phyloP scores from a whole-genome alignment of 129 eudicot species.

The Artemisia tridentata region DNA sequence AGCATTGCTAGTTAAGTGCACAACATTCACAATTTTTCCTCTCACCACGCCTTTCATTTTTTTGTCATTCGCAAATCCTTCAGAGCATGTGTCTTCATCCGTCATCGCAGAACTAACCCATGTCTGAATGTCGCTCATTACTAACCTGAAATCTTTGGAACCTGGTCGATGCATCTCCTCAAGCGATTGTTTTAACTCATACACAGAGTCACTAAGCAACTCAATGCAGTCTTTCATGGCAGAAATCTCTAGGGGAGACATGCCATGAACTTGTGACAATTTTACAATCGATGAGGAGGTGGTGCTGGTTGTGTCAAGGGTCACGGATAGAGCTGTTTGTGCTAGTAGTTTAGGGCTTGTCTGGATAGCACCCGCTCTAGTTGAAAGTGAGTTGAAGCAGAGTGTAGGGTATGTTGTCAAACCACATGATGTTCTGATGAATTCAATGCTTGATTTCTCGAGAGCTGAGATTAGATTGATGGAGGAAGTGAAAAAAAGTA shows the following conservation, averaged over 20 bases:
- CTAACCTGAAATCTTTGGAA: slow-evolving; percentile 15
- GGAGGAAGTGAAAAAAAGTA: background rate
- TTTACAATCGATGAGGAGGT: slow-evolving; percentile 37
- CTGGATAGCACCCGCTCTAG: slow-evolving; percentile 33
- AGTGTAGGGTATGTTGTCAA: slow-evolving; percentile 44
- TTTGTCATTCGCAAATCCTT: slow-evolving; percentile 44
- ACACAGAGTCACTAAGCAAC: slow-evolving; percentile 39
- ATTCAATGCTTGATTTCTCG: slow-evolving; percentile 24
- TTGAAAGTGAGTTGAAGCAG: slow-evolving; percentile 44
- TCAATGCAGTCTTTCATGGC: slow-evolving; percentile 53
- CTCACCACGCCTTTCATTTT: slow-evolving; percentile 42
- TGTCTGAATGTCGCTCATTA: slow-evolving; percentile 47
- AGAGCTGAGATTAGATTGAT: slow-evolving; percentile 21
- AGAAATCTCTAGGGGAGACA: slow-evolving; percentile 31
- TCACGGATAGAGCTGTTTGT: slow-evolving; percentile 36
- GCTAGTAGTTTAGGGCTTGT: slow-evolving; percentile 40
- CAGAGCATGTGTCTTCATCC: slow-evolving; percentile 54
- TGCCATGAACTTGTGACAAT: slow-evolving; percentile 34
- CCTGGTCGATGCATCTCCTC: slow-evolving; percentile 39
- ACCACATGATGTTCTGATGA: slow-evolving; percentile 44
- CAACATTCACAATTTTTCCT: slow-evolving; percentile 45
- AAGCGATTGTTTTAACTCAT: slow-evolving; percentile 30
- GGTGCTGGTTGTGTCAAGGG: slow-evolving; percentile 35
- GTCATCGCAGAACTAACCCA: slow-evolving; percentile 71
- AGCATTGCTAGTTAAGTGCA: slow-evolving; percentile 58